Evolutionary conservation across 768 basidiomycete genomes (phyloP).

Genomic region (Gautieria morchelliformis): DNA sequence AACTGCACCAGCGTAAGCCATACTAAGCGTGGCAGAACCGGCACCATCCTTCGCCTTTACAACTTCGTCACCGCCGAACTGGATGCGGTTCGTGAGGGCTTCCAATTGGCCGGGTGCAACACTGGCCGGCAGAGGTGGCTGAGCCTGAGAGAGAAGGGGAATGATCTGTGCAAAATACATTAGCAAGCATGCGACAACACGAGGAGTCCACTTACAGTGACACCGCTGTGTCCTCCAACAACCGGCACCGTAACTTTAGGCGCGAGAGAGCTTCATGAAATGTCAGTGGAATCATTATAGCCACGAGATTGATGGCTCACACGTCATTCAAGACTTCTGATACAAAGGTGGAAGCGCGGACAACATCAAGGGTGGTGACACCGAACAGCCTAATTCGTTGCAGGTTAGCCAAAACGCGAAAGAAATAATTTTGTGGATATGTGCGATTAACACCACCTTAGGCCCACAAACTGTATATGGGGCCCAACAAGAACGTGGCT

Average conservation of each 20-base stretch:
- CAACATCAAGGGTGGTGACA: conserved; percentile 95
- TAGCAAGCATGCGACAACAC: not conserved
- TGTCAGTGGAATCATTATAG: not conserved
- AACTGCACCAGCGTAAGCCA: conserved; percentile 91
- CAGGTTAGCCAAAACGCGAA: not conserved
- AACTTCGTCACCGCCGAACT: conserved; percentile 96
- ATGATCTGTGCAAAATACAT: conserved; percentile 50
- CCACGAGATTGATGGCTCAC: not conserved
- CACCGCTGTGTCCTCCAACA: conserved; percentile 90
- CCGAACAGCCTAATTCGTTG: conserved; percentile 70
- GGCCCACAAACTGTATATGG: not conserved
- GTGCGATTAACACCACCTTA: not conserved
- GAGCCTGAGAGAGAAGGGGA: conserved; percentile 86
- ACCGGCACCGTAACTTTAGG: conserved; percentile 72
- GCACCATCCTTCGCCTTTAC: conserved; percentile 94
- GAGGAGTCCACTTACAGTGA: conserved; percentile 47
- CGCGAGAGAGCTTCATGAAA: conserved; percentile 33
- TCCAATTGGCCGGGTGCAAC: conserved; percentile 40
- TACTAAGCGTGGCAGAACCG: conserved; percentile 93
- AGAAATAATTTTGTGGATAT: not conserved
- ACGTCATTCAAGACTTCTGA: conserved; percentile 62
- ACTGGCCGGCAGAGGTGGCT: conserved; percentile 60
- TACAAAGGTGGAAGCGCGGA: conserved; percentile 95
- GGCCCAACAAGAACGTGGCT: not conserved
- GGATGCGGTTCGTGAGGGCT: conserved; percentile 72